A percentile compares a stretch with the other conserved stretches of the same genome.
These are phyloP conservation scores for Geum urbanum DNA, from an alignment of 306 rosid species.

Conservation along the genomic window DNA sequence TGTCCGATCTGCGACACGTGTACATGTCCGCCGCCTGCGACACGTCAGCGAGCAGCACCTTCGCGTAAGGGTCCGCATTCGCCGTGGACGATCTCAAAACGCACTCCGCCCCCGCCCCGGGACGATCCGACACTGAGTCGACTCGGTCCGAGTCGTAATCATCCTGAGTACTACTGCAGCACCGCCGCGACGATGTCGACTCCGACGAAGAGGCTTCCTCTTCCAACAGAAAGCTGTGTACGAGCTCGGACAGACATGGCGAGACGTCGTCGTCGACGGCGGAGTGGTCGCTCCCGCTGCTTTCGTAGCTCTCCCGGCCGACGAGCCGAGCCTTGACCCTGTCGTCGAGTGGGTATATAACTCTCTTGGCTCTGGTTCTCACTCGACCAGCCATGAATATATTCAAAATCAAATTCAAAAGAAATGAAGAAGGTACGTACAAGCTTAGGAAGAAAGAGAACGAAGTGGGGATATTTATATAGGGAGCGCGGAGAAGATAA, in stretches of 20 bases:
- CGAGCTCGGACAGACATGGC: constrained; percentile 65
- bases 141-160: constrained; percentile 48
- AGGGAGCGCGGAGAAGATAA: background rate
- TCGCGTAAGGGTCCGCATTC: constrained; percentile 36
- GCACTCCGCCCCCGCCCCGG: constrained; percentile 28
- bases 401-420: too few relatives aligned
- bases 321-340: constrained; percentile 58
- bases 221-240: constrained; percentile 49
- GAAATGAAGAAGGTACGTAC: background rate
- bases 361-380: constrained; percentile 48
- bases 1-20: constrained; percentile 24
- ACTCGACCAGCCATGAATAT: constrained; percentile 25
- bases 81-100: background rate
- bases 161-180: background rate
- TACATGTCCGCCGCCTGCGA: constrained; percentile 39
- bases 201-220: constrained; percentile 4
- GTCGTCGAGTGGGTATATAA: constrained; percentile 64
- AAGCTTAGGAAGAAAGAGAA: background rate
- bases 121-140: constrained; percentile 35
- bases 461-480: background rate
- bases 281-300: constrained; percentile 88
- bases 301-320: constrained; percentile 33
- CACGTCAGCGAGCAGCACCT: constrained; percentile 39
- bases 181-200: background rate
- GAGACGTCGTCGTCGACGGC: constrained; percentile 33